These are phyloP conservation scores for Echium plantagineum DNA, from an alignment of 257 asterid species.

Conservation along the genomic window DNA sequence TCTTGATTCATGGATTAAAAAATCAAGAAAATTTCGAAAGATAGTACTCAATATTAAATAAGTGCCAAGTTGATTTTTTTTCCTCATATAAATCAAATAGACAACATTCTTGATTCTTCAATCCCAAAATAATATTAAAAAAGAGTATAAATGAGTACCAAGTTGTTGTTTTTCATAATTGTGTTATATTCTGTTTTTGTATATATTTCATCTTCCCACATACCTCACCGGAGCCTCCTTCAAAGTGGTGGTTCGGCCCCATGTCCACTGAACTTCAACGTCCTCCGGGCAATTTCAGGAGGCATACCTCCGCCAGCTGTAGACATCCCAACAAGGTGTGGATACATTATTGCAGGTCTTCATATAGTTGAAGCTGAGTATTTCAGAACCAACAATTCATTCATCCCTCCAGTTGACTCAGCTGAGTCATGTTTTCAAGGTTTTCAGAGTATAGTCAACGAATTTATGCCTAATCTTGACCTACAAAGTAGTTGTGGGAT, in stretches of 20 bases:
- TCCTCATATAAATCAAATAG: too few species aligned
- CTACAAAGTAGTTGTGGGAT: not conserved
- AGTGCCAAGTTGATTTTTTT: not conserved
- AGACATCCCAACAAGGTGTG: not conserved
- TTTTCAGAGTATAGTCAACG: not conserved
- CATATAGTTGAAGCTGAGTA: not conserved
- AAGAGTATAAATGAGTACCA: not conserved
- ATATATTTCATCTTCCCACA: conserved; percentile 1
- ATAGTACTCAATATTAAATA: not conserved
- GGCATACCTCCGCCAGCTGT: not conserved
- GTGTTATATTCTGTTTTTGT: conserved; percentile 1
- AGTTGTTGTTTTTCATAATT: not conserved
- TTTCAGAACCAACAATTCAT: not conserved
- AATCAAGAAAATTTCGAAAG: too few species aligned
- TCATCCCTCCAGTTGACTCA: not conserved
- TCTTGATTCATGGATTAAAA: too few species aligned
- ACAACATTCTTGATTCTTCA: too few species aligned
- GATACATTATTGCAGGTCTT: not conserved
- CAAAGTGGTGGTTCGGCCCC: not conserved
- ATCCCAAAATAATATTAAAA: too few species aligned
- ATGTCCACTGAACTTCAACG: not conserved
- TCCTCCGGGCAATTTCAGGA: not conserved
- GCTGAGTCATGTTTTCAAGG: not conserved
- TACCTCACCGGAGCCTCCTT: conserved; percentile 10
- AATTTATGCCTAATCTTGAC: not conserved